Base-by-base conservation (phyloP, 73 alveolate genomes). In the Effrenium voratum region DNA sequence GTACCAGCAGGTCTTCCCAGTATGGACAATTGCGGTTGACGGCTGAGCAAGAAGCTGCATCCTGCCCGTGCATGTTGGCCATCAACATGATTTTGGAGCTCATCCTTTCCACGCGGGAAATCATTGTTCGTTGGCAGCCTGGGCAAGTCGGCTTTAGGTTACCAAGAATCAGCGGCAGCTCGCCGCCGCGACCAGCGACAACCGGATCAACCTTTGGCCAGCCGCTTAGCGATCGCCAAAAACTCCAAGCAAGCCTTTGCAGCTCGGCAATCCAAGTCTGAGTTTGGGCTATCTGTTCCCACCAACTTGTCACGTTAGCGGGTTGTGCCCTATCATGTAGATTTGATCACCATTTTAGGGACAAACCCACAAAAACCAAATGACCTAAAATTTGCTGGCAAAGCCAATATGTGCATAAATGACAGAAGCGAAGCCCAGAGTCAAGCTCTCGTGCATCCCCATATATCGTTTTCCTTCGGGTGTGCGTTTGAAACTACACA, bases 181-280 rank as follows among this genome's bases (percentile, higher is more conserved):
- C 70, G 98, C 98, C 15, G 50, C 98, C 36, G 98, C 98, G 45
- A 92, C 98, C 22, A 76, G 98, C 81, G 98, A 90, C 87, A 90
- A 90, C 87, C 66, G 97, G 50, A 90, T 90, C 75, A 90, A 90
- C 68, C 97, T 90, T 34, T 90, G 97, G 97, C 6, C 47, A 28
- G 28, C 13, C 6, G 49, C 82, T 36, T 72, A 36, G 46, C 16
- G 15, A n/a, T 72, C 13, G 34, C 38, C 46, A 32, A 13, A n/a
- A 34, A 12, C 5, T 16, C 38, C 45, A n/a, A 3, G 47, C 49
- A 26, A 22, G 49, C 5, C 34, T 72, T 28, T 19, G 15, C 82
- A 34, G 45, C n/a, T n/a, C n/a, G n/a, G n/a, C n/a, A n/a, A n/a
- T n/a, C n/a, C n/a, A n/a, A n/a, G n/a, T n/a, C n/a, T n/a, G n/a